Evolutionary conservation across 257 asterid genomes (phyloP).

Genomic region (Solanum ossicruentum): DNA sequence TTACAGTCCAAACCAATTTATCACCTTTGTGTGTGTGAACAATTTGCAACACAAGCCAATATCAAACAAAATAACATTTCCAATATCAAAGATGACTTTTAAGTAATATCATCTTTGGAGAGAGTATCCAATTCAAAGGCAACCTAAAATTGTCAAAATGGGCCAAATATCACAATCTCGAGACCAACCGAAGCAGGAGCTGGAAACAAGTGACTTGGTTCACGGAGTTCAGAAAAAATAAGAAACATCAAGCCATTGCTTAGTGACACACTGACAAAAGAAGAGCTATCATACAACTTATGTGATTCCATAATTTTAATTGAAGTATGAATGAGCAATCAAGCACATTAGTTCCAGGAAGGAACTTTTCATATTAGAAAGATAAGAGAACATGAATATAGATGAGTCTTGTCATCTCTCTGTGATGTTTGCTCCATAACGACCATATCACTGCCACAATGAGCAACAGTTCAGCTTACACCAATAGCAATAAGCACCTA

Average conservation of each 20-base stretch:
- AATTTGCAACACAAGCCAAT: neutral
- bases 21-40: neutral
- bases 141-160: neutral
- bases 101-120: neutral
- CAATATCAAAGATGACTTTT: neutral
- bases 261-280: neutral
- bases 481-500: neutral
- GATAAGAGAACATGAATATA: neutral
- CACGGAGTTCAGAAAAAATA: neutral
- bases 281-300: neutral
- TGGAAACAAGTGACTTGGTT: slow-evolving; percentile 10
- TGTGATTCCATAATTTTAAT: neutral
- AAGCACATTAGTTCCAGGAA: neutral
- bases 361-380: neutral
- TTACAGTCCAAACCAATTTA: neutral
- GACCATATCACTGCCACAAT: neutral
- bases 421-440: neutral
- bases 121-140: neutral
- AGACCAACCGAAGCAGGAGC: slow-evolving; percentile 32
- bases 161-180: neutral
- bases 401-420: neutral
- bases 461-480: neutral
- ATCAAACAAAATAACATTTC: neutral
- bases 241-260: neutral
- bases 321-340: neutral